Conservation (phyloP, 2,329 filamentous ascomycete genomes). For the Pseudogymnoascus sp. region DNA sequence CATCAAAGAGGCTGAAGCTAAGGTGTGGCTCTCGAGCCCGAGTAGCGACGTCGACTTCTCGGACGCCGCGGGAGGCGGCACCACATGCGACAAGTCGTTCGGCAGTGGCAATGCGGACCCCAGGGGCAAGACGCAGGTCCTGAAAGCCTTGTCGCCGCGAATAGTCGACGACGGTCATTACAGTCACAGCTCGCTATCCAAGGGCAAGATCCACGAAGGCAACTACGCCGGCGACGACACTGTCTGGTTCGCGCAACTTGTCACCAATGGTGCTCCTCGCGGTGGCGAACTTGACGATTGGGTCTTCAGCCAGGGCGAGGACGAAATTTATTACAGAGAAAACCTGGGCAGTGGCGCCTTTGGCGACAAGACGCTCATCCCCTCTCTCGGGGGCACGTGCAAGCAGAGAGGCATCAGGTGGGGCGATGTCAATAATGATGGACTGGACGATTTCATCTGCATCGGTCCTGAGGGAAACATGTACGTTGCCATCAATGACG, state of each 20-base stretch:
- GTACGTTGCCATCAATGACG: slow-evolving; percentile 16
- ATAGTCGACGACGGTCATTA: background rate
- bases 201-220: background rate
- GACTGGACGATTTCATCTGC: slow-evolving; percentile 17
- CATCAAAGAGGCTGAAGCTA: slow-evolving; percentile 7
- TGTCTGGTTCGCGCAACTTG: background rate
- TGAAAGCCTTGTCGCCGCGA: background rate
- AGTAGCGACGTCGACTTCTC: background rate
- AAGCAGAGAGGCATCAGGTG: background rate
- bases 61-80: background rate
- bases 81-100: background rate
- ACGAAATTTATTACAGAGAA: background rate
- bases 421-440: slow-evolving; percentile 26
- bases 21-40: slow-evolving; percentile 1
- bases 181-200: background rate
- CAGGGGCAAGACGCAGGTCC: background rate
- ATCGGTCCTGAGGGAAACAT: slow-evolving; percentile 15
- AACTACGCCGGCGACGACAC: background rate
- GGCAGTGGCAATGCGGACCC: background rate
- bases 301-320: background rate
- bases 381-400: background rate
- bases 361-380: background rate
- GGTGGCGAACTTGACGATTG: background rate
- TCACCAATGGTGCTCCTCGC: background rate
- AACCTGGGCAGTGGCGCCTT: background rate